These are phyloP conservation scores for Thraustochytrium sp. DNA, from an alignment of 352 stramenopile genomes.

Conservation along the genomic window DNA sequence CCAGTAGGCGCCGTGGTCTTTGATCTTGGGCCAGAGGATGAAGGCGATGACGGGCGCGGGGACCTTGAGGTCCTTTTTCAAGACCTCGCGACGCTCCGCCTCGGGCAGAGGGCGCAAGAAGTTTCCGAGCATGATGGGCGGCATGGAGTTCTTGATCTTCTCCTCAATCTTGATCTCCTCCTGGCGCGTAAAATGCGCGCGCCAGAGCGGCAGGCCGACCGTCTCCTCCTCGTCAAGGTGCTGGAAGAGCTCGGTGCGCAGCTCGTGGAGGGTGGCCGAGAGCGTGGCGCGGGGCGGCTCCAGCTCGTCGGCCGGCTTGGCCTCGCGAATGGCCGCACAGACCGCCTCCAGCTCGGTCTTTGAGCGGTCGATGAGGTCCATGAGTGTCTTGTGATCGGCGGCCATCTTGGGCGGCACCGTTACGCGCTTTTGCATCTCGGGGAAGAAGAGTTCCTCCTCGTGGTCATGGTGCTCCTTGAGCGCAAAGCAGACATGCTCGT, in stretches of 20 bases:
- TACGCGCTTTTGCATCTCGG: conserved; percentile 20
- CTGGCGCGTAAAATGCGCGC: conserved; percentile 16
- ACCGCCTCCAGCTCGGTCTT: not conserved
- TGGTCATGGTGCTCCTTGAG: conserved; percentile 43
- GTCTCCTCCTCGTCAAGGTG: conserved; percentile 40
- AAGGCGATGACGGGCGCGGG: not conserved
- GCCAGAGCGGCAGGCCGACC: conserved; percentile 36
- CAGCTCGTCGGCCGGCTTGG: not conserved
- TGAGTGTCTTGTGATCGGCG: conserved; percentile 35
- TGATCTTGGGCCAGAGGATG: conserved; percentile 27
- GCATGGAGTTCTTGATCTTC: conserved; percentile 1
- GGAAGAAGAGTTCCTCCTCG: conserved; percentile 46
- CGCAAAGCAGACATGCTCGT: not conserved
- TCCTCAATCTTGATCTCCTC: conserved; percentile 1
- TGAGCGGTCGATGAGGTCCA: not conserved
- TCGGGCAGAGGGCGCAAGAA: conserved; percentile 14
- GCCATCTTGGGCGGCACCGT: conserved; percentile 35
- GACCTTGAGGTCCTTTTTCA: conserved; percentile 34
- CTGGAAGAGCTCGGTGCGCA: not conserved
- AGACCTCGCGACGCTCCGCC: not conserved
- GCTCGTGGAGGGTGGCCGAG: not conserved
- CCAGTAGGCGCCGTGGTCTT: conserved; percentile 24
- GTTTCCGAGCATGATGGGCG: not conserved
- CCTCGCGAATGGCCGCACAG: not conserved
- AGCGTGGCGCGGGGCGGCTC: not conserved